Evolutionary conservation across 371 early-diverging fungal species (phyloP).

Genomic region (Actinomucor elegans): DNA sequence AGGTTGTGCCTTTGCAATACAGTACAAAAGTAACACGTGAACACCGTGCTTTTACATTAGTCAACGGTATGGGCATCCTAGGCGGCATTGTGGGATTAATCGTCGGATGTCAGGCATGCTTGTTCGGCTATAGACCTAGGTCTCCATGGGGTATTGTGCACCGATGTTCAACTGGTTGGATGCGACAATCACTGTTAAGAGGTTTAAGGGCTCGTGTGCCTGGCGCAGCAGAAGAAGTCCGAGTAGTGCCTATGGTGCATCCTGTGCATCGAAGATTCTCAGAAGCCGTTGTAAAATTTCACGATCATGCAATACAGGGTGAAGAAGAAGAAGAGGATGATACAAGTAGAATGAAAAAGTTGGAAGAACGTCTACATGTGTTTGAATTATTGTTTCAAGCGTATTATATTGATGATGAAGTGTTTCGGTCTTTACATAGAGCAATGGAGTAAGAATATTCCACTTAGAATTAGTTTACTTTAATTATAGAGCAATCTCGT

Average conservation of each 20-base stretch:
- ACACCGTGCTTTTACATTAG: slow-evolving; percentile 32
- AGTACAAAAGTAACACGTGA: slow-evolving; percentile 17
- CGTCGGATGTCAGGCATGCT: slow-evolving; percentile 19
- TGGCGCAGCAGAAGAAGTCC: slow-evolving; percentile 13
- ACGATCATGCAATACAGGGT: background rate
- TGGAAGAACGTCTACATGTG: slow-evolving; percentile 37
- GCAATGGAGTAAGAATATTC: no score
- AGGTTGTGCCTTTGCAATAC: slow-evolving; percentile 21
- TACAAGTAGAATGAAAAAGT: slow-evolving; percentile 17
- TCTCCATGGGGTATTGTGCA: slow-evolving; percentile 38
- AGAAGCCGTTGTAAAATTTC: background rate
- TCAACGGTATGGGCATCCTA: slow-evolving; percentile 33
- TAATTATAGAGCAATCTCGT: no score
- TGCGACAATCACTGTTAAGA: slow-evolving; percentile 22
- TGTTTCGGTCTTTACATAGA: slow-evolving; percentile 27
- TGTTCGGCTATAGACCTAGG: slow-evolving; percentile 37
- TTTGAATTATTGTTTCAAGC: slow-evolving; percentile 40
- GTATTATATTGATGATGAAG: slow-evolving; percentile 41
- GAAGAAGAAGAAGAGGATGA: slow-evolving; percentile 13
- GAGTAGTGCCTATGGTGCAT: slow-evolving; percentile 28
- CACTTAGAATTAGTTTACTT: no score
- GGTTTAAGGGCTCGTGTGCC: slow-evolving; percentile 25
- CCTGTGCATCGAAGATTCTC: slow-evolving; percentile 28
- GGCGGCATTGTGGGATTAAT: slow-evolving; percentile 39
- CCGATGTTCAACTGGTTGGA: slow-evolving; percentile 28